A percentile compares a stretch with the other conserved stretches of the same genome.
Evolutionary conservation across 1,139 yeast species (phyloP).

Genomic region (Pichia sp.): DNA sequence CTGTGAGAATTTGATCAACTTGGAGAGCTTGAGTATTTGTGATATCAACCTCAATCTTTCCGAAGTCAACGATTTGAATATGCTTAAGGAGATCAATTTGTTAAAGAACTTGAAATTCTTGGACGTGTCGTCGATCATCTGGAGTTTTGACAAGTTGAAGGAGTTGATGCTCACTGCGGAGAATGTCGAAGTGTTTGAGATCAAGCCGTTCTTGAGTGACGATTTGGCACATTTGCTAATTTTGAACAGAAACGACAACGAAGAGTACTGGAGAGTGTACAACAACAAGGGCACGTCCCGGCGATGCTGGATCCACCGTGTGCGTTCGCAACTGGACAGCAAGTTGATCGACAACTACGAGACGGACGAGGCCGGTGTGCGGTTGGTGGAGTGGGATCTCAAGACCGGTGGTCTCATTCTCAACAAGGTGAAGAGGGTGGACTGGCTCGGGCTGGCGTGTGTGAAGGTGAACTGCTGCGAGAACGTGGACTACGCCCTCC

Average conservation of each 20-base stretch:
- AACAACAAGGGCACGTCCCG: slow-evolving; percentile 68
- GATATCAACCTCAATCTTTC: slow-evolving; percentile 26
- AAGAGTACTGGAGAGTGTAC: slow-evolving; percentile 45
- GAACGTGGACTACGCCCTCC: slow-evolving; percentile 42
- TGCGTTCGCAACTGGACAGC: slow-evolving; percentile 12
- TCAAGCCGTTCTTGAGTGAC: slow-evolving; percentile 15
- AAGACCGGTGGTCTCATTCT: slow-evolving; percentile 66
- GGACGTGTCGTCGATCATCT: slow-evolving; percentile 14
- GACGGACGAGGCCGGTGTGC: slow-evolving; percentile 22
- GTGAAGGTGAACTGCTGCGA: slow-evolving; percentile 59
- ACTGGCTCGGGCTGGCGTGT: slow-evolving; percentile 60
- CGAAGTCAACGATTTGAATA: slow-evolving; percentile 8
- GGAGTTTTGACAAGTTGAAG: slow-evolving; percentile 10
- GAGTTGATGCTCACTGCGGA: slow-evolving; percentile 3
- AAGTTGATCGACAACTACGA: slow-evolving; percentile 27
- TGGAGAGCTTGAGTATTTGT: slow-evolving; percentile 52
- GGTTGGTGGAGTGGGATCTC: slow-evolving; percentile 49
- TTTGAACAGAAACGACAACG: slow-evolving; percentile 7
- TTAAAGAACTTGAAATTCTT: slow-evolving; percentile 14
- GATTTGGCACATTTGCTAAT: slow-evolving; percentile 24
- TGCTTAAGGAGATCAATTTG: slow-evolving; percentile 6
- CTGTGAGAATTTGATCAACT: slow-evolving; percentile 48
- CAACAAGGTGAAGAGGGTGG: slow-evolving; percentile 54
- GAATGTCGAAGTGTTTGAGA: slow-evolving; percentile 15
- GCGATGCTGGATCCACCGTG: slow-evolving; percentile 64